Percentiles rank a stretch among this genome's conserved stretches.
These are phyloP conservation scores for Solanum hybrid DNA, from an alignment of 305 asterid species.

Conservation along the genomic window DNA sequence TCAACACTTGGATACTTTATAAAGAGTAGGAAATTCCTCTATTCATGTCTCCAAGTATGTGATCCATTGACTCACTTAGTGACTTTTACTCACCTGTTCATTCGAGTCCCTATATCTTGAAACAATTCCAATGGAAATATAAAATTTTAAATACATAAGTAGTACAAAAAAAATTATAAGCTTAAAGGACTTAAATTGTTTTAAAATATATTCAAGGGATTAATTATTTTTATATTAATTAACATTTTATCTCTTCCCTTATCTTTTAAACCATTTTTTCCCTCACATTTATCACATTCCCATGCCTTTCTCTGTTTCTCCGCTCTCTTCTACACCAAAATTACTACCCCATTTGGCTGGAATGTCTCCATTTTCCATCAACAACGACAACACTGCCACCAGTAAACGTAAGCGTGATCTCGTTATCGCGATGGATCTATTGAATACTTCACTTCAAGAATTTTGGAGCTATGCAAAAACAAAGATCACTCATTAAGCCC, in stretches of 20 bases:
- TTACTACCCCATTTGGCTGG: not conserved
- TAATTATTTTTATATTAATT: not conserved
- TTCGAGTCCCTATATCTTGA: not conserved
- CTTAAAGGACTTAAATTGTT: not conserved
- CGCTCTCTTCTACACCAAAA: not conserved
- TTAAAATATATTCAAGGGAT: not conserved
- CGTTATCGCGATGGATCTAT: not conserved
- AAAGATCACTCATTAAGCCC: not conserved
- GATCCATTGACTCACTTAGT: not conserved
- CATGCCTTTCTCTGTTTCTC: not conserved
- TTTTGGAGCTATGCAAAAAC: slow-evolving; percentile 27
- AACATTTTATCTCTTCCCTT: not conserved
- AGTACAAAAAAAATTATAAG: not conserved
- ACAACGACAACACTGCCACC: too few species aligned
- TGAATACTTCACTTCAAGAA: slow-evolving; percentile 31
- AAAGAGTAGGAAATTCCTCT: not conserved
- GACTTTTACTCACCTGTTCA: not conserved
- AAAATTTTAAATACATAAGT: too few species aligned
- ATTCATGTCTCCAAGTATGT: not conserved
- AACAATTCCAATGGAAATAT: not conserved
- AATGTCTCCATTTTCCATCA: not conserved
- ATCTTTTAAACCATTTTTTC: not conserved
- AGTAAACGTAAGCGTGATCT: not conserved
- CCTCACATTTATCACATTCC: not conserved
- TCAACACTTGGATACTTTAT: not conserved